A percentile compares a stretch with the other conserved stretches of the same genome.
phyloP scores from a whole-genome alignment of 805 yeast genomes.

The Ogataea sp. region DNA sequence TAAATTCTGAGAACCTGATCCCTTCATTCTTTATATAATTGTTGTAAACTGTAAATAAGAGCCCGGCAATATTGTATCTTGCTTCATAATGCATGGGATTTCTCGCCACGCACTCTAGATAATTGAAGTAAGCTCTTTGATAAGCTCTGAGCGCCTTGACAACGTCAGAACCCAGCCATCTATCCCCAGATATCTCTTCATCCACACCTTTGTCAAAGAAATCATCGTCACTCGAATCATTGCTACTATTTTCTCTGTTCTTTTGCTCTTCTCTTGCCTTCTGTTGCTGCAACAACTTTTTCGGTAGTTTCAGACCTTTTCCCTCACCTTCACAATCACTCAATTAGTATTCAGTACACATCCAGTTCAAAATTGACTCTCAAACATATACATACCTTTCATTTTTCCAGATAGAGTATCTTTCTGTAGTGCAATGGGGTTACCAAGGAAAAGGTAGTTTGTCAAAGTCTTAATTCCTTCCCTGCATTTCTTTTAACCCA shows the following conservation, averaged over 20 bases:
- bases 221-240: constrained; percentile 41
- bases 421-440: too few species aligned
- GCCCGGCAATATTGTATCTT: constrained; percentile 50
- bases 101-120: constrained; percentile 28
- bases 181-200: constrained; percentile 68
- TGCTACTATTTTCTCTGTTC: constrained; percentile 2
- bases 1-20: constrained; percentile 25
- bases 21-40: constrained; percentile 42
- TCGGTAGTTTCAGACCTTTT: constrained; percentile 9
- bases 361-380: background rate
- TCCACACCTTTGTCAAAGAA: constrained; percentile 46
- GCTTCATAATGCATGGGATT: constrained; percentile 31
- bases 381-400: background rate
- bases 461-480: too few species aligned
- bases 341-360: too few species aligned
- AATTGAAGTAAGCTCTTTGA: constrained; percentile 43
- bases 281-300: constrained; percentile 5
- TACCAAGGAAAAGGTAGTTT: too few species aligned
- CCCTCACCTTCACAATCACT: constrained; percentile 2
- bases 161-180: constrained; percentile 63
- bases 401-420: background rate
- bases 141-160: constrained; percentile 59
- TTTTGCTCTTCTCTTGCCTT: constrained; percentile 3
- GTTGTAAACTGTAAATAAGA: constrained; percentile 50
- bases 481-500: too few species aligned